A percentile compares a stretch with the other conserved stretches of the same genome.
Evolutionary conservation across 345 rosid species (phyloP).

Genomic region (Citrus inodora): DNA sequence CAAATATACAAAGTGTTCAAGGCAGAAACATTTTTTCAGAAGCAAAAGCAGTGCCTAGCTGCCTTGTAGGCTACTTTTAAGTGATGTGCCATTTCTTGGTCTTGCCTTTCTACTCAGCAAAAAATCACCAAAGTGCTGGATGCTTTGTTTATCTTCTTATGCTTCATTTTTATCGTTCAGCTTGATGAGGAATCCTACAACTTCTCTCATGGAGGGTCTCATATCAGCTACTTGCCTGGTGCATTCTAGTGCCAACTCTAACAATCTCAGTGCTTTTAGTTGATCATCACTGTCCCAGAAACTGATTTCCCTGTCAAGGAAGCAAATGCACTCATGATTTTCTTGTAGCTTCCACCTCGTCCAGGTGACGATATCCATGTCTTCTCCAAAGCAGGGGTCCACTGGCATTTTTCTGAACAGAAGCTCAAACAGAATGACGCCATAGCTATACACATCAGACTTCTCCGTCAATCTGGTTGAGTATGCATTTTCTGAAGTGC

Average conservation of each 20-base stretch:
- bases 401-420: slow-evolving; percentile 34
- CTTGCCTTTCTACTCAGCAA: not conserved
- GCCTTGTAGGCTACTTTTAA: not conserved
- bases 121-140: not conserved
- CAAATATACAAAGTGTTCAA: not conserved
- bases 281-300: slow-evolving; percentile 32
- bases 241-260: slow-evolving; percentile 40
- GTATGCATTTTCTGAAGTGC: slow-evolving; percentile 34
- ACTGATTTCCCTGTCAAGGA: slow-evolving; percentile 35
- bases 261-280: slow-evolving; percentile 25
- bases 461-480: slow-evolving; percentile 30
- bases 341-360: slow-evolving; percentile 26
- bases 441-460: slow-evolving; percentile 35
- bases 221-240: slow-evolving; percentile 22
- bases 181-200: slow-evolving; percentile 29
- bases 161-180: slow-evolving; percentile 18
- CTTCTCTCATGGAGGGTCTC: slow-evolving; percentile 44
- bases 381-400: slow-evolving; percentile 34
- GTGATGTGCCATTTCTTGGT: not conserved
- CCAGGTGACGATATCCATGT: slow-evolving; percentile 29
- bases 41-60: not conserved
- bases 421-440: slow-evolving; percentile 34
- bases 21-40: not conserved
- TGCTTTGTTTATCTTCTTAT: not conserved
- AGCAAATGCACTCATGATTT: slow-evolving; percentile 23